Evolutionary conservation across 2,329 filamentous ascomycete species (phyloP).

Genomic region (Pseudocercospora pini-densiflorae): DNA sequence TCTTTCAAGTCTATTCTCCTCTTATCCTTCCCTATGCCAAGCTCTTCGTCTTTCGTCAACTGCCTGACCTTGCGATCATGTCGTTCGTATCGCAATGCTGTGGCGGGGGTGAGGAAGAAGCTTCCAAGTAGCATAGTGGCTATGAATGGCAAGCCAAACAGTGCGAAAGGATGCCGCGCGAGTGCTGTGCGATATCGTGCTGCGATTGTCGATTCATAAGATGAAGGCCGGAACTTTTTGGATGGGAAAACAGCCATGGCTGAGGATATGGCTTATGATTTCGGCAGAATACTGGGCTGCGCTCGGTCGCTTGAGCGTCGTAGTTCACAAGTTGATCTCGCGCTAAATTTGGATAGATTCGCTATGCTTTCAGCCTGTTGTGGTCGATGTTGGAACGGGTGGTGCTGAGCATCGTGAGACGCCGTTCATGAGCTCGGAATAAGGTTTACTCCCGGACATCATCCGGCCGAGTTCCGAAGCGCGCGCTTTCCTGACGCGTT

Average conservation of each 20-base stretch:
- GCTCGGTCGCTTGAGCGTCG: background rate
- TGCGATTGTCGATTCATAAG: slow-evolving; percentile 71
- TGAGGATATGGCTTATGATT: background rate
- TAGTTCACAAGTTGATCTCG: background rate
- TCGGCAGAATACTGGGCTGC: background rate
- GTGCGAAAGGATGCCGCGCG: slow-evolving; percentile 79
- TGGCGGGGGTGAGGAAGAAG: slow-evolving; percentile 92
- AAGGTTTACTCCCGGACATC: background rate
- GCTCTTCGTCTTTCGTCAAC: slow-evolving; percentile 81
- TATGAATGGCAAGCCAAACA: slow-evolving; percentile 95
- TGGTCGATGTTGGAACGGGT: background rate
- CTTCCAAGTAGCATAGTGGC: slow-evolving; percentile 86
- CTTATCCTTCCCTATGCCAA: slow-evolving; percentile 74
- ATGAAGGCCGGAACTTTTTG: slow-evolving; percentile 64
- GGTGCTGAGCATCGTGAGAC: background rate
- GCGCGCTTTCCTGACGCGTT: background rate
- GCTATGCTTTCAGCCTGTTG: background rate
- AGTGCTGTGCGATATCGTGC: slow-evolving; percentile 77
- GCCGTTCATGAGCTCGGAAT: background rate
- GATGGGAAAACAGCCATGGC: slow-evolving; percentile 43
- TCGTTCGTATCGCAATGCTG: slow-evolving; percentile 90
- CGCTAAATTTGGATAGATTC: background rate
- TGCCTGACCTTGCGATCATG: slow-evolving; percentile 89
- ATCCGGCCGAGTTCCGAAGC: background rate
- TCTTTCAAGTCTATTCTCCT: slow-evolving; percentile 80